Conservation (phyloP, 805 yeast species). For the Cyberlindnera subsufficiens region DNA sequence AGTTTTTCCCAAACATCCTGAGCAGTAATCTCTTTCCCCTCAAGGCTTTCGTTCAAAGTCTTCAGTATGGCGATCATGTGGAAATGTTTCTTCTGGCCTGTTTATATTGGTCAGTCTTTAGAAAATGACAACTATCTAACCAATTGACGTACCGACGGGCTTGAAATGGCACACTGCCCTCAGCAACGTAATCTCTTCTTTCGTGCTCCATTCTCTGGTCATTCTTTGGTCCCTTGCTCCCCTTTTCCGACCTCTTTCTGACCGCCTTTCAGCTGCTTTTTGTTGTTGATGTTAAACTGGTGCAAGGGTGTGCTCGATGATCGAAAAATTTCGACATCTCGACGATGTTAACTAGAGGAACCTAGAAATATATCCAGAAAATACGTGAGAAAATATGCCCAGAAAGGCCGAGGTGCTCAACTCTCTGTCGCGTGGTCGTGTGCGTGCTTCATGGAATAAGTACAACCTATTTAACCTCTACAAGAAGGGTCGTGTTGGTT, state of each 20-base stretch:
- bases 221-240: neutral
- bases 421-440: constrained; percentile 60
- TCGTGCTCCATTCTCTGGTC: constrained; percentile 43
- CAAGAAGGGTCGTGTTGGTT: constrained; percentile 56
- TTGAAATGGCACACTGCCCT: constrained; percentile 57
- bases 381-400: constrained; percentile 39
- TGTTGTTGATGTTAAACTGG: neutral
- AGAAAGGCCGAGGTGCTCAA: constrained; percentile 52
- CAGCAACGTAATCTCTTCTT: constrained; percentile 58
- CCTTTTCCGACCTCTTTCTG: no score
- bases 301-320: constrained; percentile 5
- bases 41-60: constrained; percentile 8
- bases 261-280: no score
- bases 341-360: neutral
- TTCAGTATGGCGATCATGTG: constrained; percentile 30
- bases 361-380: neutral
- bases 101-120: neutral
- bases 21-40: constrained; percentile 31
- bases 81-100: constrained; percentile 24
- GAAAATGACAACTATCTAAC: neutral
- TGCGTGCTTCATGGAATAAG: constrained; percentile 90
- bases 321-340: neutral
- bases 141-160: constrained; percentile 49
- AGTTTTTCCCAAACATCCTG: constrained; percentile 56
- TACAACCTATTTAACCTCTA: constrained; percentile 83